Base-by-base conservation (phyloP, 306 rosid genomes). In the Prunus padus region DNA sequence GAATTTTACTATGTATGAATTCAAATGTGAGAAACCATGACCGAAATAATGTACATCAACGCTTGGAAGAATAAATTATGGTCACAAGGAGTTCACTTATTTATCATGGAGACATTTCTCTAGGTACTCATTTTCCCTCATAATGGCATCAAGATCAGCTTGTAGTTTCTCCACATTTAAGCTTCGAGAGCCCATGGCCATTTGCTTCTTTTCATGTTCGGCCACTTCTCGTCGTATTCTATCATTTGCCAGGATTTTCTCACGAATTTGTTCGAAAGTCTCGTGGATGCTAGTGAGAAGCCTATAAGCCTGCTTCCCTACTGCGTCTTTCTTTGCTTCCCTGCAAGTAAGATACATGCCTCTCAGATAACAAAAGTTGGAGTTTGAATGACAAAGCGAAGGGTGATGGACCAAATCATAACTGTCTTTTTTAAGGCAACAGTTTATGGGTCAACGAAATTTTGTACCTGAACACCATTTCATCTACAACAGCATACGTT, bases 321-420 rank as follows among this genome's bases (percentile, higher is more conserved):
- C 80, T 40, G 87, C 79, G 49, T 92, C 95, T 70, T 90, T 94
- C 90, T 89, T 92, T 42, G 88, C 96, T 86, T 94, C 97, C 88
- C 98, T 94, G 89, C 76, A 82, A 26, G 26, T 57, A 54, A 68
- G 61, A 28, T 23, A 50, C 31, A 67, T 33, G 66, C 23, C 47
- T 57, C 60, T 16, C 45, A 11, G n/a, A 31, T 46, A 9, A 30
- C 45, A 18, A 33, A 6, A 55, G 46, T 11, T 55, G 8, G 65
- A 37, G 51, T 33, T 8, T 0, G 19, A 55, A 12, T 18, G 22
- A 31, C 22, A 60, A 31, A 69, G 33, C 8, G 11, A n/a, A 52
- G 15, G 18, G 40, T 37, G 25, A 62, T 71, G 2, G 46, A 71
- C 40, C 31, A 18, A 51, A 13, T 61, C 44, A 4, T 18, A 64